Base-by-base conservation (phyloP, 148 eudicot genomes). In the Euryodendron excelsum region DNA sequence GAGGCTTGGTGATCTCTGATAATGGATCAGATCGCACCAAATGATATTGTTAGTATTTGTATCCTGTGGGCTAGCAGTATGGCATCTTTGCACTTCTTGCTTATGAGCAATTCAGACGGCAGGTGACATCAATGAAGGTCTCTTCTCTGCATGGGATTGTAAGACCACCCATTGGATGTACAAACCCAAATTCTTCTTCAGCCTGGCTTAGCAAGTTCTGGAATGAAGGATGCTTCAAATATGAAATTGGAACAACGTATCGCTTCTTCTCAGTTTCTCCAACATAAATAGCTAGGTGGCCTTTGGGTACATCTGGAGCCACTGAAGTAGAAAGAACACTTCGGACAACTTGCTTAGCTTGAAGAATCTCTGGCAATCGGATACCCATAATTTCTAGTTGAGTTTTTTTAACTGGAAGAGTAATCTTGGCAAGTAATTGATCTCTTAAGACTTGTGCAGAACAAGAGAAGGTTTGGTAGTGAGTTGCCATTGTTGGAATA, bases 81-180 rank as follows among this genome's bases (percentile, higher is more conserved):
- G 17, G 23, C 25, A 18, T 33, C 58, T 10, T 31, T 52, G 0
- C 5, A 1, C 25, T 50, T 5, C 10, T 33, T 53, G 30, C 76
- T 73, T 0, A 73, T 20, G 45, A 33, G 76, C 45, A 53, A 5
- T 53, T 73, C 63, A 73, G 55, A 23, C 44, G 33, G 15, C 45
- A 31, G 10, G 63, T 53, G 47, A 73, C n/a, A n/a, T 55, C 21
- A 31, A 53, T 55, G 45, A 73, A 73, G 45, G 47, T 55, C 63
- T 66, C 79, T 66, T 77, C 73, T 44, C 64, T 75, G 62, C 77
- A 79, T 10, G 76, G 79, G 66, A 82, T 52, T 28, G 78, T 82
- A 17, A 86, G 75, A 45, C 87, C 87, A 33, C 93, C 91, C 88
- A 81, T 88, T 12, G 84, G 79, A 83, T 90, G 87, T 50, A 82